Base-by-base conservation (phyloP, 2,329 filamentous ascomycete species). In the Monilinia fructicola region DNA sequence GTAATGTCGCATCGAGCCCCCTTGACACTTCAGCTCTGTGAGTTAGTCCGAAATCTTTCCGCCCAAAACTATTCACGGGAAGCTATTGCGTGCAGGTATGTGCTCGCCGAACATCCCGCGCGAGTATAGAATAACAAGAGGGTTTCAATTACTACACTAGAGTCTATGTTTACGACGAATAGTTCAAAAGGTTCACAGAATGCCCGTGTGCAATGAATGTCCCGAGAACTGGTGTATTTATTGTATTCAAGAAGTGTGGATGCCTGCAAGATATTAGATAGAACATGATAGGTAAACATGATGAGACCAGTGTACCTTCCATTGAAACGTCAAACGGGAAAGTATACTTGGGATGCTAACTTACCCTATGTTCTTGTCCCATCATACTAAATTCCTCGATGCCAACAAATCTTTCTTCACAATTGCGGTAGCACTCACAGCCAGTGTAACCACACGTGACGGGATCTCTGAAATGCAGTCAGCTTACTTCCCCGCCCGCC, bases 401-500 rank as follows among this genome's bases (percentile, higher is more conserved):
- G 38, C 44, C 63, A 59, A 65, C 42, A 23, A 35, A 16, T 23
- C 4, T 26, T 44, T 60, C 53, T 42, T 48, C 44, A 31, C 21
- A n/a, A 26, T 44, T 28, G 23, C 10, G 11, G 18, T 26, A 52
- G 46, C 31, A 48, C 44, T 42, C 38, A 48, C 28, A 35, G 2
- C 10, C 9, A 52, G 11, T 14, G 12, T 23, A 12, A 35, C 18
- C 12, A 61, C 54, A 54, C 64, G 64, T 65, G 64, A 65, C 16
- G 21, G 38, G 16, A n/a, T 4, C 26, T 26, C 31, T 38, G 28
- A 52, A 23, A 61, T 54, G 46, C 64, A 65, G 64, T 65, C 64
- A 65, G 64, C 64, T 61, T 65, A 65, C 64, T 54, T 53, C 64
- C 54, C 64, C 46, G 54, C 54, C 46, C 16, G n/a, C 54, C 26